A percentile compares a stretch with the other conserved stretches of the same genome.
phyloP scores from a whole-genome alignment of 2,329 filamentous ascomycete genomes.

The Paecilomyces sp. region DNA sequence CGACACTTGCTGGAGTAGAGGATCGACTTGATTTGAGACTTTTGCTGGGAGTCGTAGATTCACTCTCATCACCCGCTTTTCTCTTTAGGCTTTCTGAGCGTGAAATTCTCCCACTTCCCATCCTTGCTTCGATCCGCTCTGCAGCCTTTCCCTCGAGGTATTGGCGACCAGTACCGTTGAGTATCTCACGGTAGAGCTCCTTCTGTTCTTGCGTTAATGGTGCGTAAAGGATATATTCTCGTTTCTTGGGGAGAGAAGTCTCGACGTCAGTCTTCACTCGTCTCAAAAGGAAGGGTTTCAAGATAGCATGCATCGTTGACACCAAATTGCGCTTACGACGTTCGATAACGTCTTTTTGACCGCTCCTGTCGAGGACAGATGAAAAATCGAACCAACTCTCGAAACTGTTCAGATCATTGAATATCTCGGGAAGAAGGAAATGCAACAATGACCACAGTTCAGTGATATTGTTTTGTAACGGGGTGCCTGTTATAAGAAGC shows the following conservation, averaged over 20 bases:
- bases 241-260: constrained; percentile 83
- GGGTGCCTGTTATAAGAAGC: constrained; percentile 88
- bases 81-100: constrained; percentile 50
- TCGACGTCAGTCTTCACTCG: constrained; percentile 92
- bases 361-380: constrained; percentile 75
- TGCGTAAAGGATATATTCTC: constrained; percentile 92
- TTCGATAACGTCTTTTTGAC: constrained; percentile 71
- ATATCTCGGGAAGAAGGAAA: constrained; percentile 86
- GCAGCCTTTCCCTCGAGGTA: constrained; percentile 46
- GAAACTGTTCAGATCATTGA: constrained; percentile 87
- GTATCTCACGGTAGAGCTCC: constrained; percentile 78
- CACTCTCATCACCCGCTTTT: constrained; percentile 41
- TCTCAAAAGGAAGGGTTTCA: constrained; percentile 84
- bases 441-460: constrained; percentile 94
- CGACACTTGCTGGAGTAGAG: constrained; percentile 60
- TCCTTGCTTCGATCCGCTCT: constrained; percentile 38
- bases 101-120: constrained; percentile 14
- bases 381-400: constrained; percentile 97
- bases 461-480: constrained; percentile 88
- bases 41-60: constrained; percentile 52
- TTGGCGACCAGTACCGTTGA: constrained; percentile 62
- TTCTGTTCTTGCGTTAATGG: constrained; percentile 87
- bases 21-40: constrained; percentile 66
- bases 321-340: constrained; percentile 70
- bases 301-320: constrained; percentile 82